Conservation (phyloP, 371 early-diverging fungal species). For the Rhizopus microsporus region DNA sequence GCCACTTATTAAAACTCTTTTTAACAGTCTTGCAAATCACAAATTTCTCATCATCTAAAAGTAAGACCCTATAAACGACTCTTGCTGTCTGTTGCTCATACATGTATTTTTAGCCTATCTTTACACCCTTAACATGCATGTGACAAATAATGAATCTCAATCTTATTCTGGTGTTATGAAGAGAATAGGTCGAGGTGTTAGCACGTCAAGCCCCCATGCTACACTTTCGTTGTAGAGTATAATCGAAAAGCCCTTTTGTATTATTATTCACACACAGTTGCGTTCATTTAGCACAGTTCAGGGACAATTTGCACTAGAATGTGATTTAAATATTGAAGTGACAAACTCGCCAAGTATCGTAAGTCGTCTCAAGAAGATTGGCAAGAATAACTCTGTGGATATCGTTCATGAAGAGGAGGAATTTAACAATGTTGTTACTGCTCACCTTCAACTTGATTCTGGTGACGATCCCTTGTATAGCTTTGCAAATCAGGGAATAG, state of each 20-base stretch:
- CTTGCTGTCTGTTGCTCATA: slow-evolving; percentile 4
- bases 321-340: slow-evolving; percentile 13
- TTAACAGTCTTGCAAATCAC: slow-evolving; percentile 20
- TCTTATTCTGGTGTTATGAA: slow-evolving; percentile 15
- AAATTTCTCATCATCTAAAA: slow-evolving; percentile 15
- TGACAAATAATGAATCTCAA: slow-evolving; percentile 12
- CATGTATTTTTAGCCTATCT: not conserved
- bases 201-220: slow-evolving; percentile 20
- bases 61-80: slow-evolving; percentile 4
- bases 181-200: slow-evolving; percentile 17
- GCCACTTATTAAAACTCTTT: not conserved
- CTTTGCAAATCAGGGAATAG: slow-evolving; percentile 26
- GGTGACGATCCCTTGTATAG: slow-evolving; percentile 14
- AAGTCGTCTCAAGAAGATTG: slow-evolving; percentile 2
- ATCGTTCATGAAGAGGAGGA: not conserved
- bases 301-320: slow-evolving; percentile 20
- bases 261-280: not conserved
- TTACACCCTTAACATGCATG: slow-evolving; percentile 11
- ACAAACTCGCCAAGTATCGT: slow-evolving; percentile 3
- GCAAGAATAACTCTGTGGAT: not conserved
- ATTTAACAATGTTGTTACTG: not conserved
- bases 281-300: slow-evolving; percentile 8
- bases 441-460: slow-evolving; percentile 17
- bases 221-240: slow-evolving; percentile 18
- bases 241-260: no score